Evolutionary conservation across 306 rosid species (phyloP), one percentile per base, ranked within the genome.

Genomic region (Phaseolus lunatus): DNA sequence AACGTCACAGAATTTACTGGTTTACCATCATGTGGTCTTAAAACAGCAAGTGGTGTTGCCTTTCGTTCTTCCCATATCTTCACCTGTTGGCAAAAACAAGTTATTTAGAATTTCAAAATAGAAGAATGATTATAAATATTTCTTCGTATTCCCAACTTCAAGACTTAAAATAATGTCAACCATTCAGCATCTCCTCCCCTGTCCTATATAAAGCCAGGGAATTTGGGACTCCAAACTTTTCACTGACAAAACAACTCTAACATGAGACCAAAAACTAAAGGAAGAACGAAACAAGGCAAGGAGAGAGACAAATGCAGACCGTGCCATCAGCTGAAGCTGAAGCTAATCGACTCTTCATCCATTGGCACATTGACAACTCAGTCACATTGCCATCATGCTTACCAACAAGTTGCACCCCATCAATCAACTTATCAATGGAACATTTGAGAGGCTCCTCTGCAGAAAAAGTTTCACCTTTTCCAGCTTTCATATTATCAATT

Each of bases 291-390:
- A 23, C 75, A 77, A 81, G 39, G 66, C 23, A 48, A 18, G 52
- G 73, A 78, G 50, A 71, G 33, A 65, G 70, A 56, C 15, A 70
- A 67, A 86, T 77, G 75, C 95, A 63, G 72, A 90, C 95, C 88
- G 68, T 83, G 84, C 95, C 92, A 83, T 90, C 95, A 49, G 79
- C 72, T 35, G 95, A 90, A 73, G 92, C 95, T 70, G 95, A 88
- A 79, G 89, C 95, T 83, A 90, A 88, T 13, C 90, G 89, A 85
- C 84, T 88, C 78, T 81, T 86, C 92, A 90, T 90, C 95, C 95
- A 88, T 81, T 90, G 95, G 85, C 95, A 90, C 95, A 90, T 90
- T 69, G 95, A 81, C 85, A 90, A 81, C 79, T 90, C 95, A 8
- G 92, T 90, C 59, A 90, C 80, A 50, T 88, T 79, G 52, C 85